Evolutionary conservation across 768 basidiomycete species (phyloP).

Genomic region (Naganishia randhawae): DNA sequence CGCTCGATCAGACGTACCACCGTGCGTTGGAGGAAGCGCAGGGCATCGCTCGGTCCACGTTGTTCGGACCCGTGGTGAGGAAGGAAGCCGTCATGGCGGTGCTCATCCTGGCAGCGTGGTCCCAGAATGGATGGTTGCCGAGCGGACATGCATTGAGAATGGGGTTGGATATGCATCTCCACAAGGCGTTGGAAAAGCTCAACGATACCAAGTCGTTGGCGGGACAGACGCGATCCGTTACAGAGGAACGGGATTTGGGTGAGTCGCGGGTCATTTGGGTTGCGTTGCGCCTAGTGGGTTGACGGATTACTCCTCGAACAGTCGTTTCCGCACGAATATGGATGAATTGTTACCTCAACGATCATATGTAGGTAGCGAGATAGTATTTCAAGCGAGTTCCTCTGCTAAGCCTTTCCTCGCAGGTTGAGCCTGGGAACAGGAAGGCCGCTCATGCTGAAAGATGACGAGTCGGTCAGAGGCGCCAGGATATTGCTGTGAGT

Average conservation of each 20-base stretch:
- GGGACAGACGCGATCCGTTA: constrained; percentile 59
- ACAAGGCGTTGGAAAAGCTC: constrained; percentile 85
- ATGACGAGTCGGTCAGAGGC: constrained; percentile 79
- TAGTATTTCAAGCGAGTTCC: neutral
- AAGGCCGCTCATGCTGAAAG: constrained; percentile 80
- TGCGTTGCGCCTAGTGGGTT: neutral
- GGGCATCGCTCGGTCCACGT: constrained; percentile 85
- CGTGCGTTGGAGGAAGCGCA: constrained; percentile 90
- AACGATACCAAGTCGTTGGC: constrained; percentile 56
- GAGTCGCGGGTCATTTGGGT: constrained; percentile 36
- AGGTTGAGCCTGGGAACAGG: constrained; percentile 91
- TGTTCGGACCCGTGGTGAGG: constrained; percentile 87
- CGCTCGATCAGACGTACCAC: constrained; percentile 79
- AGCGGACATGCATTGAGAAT: constrained; percentile 94
- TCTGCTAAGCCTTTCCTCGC: constrained; percentile 20
- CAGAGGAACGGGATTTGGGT: constrained; percentile 80
- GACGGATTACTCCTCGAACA: constrained; percentile 43
- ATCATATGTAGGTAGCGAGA: constrained; percentile 69
- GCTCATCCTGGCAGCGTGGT: constrained; percentile 87
- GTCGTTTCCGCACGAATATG: constrained; percentile 90
- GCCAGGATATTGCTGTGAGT: constrained; percentile 68
- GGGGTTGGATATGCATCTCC: constrained; percentile 88
- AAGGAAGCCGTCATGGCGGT: constrained; percentile 92
- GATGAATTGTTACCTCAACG: constrained; percentile 93
- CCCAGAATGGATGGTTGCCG: constrained; percentile 89